Conservation (phyloP, 2,329 filamentous ascomycete genomes). For the Sporothrix variecibatus region DNA sequence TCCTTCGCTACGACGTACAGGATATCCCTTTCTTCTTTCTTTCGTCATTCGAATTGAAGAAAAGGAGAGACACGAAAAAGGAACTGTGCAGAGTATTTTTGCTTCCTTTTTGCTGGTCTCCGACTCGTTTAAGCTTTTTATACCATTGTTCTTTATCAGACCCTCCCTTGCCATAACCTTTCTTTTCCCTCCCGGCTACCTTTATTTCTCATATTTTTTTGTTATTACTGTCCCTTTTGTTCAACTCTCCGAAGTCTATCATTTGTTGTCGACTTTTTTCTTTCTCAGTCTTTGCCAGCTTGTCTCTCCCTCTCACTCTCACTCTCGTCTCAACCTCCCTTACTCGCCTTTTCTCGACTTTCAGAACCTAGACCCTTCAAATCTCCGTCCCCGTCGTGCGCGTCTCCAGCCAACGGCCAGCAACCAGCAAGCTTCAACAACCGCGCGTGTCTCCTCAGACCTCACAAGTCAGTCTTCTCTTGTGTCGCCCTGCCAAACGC, state of each 20-base stretch:
- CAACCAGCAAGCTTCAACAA: background rate
- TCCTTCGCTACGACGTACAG: no score
- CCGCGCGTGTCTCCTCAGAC: background rate
- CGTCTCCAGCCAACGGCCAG: background rate
- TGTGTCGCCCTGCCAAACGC: conserved; percentile 2
- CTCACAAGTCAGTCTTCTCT: background rate
- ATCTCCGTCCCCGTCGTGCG: background rate
- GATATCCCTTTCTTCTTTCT: background rate
- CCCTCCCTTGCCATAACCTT: background rate
- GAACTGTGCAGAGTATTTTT: background rate
- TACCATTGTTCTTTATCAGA: background rate
- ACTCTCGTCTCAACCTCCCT: background rate
- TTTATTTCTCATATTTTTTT: background rate
- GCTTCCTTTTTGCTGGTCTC: background rate
- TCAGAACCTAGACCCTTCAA: background rate
- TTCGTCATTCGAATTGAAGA: background rate
- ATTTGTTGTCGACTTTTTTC: background rate
- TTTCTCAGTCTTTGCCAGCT: background rate
- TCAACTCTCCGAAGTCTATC: background rate
- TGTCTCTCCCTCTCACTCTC: background rate
- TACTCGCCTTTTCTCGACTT: background rate
- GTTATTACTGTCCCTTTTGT: background rate
- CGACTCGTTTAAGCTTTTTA: background rate
- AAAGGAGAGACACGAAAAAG: background rate
- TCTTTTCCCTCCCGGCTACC: background rate